These are phyloP conservation scores for Backusella psychrophila DNA, from an alignment of 192 early-diverging fungal species.

Conservation along the genomic window DNA sequence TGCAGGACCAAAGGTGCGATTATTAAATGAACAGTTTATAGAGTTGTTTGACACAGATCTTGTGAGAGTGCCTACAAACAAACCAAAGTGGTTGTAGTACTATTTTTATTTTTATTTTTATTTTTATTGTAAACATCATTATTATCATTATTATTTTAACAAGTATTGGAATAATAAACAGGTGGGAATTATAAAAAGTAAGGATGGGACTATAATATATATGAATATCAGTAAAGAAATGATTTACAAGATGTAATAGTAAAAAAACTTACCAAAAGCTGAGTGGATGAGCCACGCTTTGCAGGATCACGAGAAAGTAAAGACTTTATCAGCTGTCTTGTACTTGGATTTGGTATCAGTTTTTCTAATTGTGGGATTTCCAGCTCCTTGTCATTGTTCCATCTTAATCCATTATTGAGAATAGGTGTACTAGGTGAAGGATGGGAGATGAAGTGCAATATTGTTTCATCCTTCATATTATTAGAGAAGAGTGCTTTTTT, in stretches of 20 bases:
- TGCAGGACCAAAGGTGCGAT: conserved; percentile 86
- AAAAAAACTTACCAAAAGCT: conserved; percentile 36
- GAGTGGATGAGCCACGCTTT: conserved; percentile 37
- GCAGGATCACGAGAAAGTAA: conserved; percentile 40
- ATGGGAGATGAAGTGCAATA: conserved; percentile 48
- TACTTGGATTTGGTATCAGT: conserved; percentile 32
- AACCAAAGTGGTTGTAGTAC: conserved; percentile 71
- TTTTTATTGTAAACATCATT: not conserved
- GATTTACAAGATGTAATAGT: not conserved
- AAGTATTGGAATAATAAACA: not conserved
- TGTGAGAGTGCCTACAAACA: conserved; percentile 73
- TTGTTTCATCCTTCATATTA: conserved; percentile 43
- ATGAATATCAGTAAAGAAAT: not conserved
- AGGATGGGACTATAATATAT: not conserved
- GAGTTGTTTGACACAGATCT: conserved; percentile 97
- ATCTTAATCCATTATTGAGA: conserved; percentile 42
- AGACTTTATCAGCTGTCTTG: conserved; percentile 38
- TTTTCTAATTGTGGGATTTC: conserved; percentile 44
- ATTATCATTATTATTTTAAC: not conserved
- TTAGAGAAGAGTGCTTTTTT: conserved; percentile 42
- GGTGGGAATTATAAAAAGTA: not conserved
- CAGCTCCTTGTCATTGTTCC: conserved; percentile 38
- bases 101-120: not conserved
- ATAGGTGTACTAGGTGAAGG: conserved; percentile 44
- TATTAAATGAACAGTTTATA: conserved; percentile 96